A percentile compares a stretch with the other conserved stretches of the same genome.
Evolutionary conservation across 345 rosid genomes (phyloP).

Genomic region (Syzygium jambos): DNA sequence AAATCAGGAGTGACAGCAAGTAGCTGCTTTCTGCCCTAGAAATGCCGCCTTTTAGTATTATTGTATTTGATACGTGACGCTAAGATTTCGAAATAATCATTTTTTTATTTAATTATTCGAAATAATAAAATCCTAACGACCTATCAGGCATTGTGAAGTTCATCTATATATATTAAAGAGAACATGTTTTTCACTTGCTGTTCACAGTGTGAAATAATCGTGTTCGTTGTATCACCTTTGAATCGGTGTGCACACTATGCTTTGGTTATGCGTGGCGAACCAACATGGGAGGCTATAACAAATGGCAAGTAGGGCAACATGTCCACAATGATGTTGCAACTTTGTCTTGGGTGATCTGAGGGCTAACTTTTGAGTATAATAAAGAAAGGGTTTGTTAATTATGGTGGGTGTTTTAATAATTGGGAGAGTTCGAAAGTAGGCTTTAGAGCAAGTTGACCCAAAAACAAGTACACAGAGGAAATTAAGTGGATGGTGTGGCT

Average conservation of each 20-base stretch:
- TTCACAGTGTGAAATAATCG: neutral
- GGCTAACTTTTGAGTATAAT: conserved; percentile 17
- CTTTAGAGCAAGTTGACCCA: conserved; percentile 26
- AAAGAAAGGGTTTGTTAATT: conserved; percentile 1
- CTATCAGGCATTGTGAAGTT: neutral
- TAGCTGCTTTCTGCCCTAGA: neutral
- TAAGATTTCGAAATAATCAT: neutral
- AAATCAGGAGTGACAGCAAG: neutral
- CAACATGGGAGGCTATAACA: conserved; percentile 4
- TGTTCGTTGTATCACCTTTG: neutral
- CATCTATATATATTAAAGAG: neutral
- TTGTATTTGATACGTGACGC: no score
- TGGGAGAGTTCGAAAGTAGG: conserved; percentile 14
- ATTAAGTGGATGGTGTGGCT: conserved; percentile 32
- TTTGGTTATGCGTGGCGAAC: neutral
- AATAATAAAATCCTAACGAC: neutral
- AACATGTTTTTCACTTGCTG: neutral
- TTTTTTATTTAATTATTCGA: neutral
- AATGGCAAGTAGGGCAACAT: conserved; percentile 24
- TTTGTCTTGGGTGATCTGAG: conserved; percentile 13
- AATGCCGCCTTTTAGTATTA: neutral
- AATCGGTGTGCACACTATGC: neutral
- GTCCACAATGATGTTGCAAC: conserved; percentile 18
- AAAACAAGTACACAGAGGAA: conserved; percentile 3
- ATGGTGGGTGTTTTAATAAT: neutral